Evolutionary conservation across 2,329 filamentous ascomycete genomes (phyloP), one percentile per base, ranked within the genome.

Genomic region (Meredithiella fracta): DNA sequence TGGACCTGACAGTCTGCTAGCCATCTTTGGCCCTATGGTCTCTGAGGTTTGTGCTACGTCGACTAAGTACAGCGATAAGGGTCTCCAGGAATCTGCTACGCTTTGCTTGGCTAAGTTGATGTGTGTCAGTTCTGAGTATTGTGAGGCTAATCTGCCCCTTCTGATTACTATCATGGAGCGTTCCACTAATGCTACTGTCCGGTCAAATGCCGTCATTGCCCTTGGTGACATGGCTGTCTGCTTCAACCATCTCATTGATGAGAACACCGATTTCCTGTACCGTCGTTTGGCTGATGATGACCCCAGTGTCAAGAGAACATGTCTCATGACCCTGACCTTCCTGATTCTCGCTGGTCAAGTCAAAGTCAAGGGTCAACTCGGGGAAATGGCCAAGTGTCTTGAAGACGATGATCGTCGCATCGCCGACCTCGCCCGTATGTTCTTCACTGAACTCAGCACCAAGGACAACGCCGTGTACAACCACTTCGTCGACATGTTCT

Each of bases 401-500:
- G 92, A 98, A 69, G 92, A 98, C 64, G 81, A 83, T n/a, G 94
- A 98, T 65, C 89, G 90, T 69, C 80, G 86, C 60, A 95, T 97
- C 60, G 86, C 90, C 0, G 92, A 98, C 65, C 77, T 98, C 65
- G 87, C 89, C 14, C 78, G 88, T 58, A 97, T 97, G 91, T 98
- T 98, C 79, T 98, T 98, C 69, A 91, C 88, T 0, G 92, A 98
- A 69, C 77, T 98, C 56, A 89, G 90, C 60, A 95, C 89, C 62
- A 98, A 98, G 73, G 92, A 98, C 67, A 98, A 98, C 65, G 92
- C 92, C 1, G 88, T 98, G 1, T 98, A 98, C 69, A 98, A 98
- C 67, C 91, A 98, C 71, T 98, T 98, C 69, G 89, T 98, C 26
- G 92, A 98, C 66, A 97, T 98, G 87, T 98, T 98, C 69, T 91